Conservation (phyloP, 768 basidiomycete species). For the Amanita jacksonii region DNA sequence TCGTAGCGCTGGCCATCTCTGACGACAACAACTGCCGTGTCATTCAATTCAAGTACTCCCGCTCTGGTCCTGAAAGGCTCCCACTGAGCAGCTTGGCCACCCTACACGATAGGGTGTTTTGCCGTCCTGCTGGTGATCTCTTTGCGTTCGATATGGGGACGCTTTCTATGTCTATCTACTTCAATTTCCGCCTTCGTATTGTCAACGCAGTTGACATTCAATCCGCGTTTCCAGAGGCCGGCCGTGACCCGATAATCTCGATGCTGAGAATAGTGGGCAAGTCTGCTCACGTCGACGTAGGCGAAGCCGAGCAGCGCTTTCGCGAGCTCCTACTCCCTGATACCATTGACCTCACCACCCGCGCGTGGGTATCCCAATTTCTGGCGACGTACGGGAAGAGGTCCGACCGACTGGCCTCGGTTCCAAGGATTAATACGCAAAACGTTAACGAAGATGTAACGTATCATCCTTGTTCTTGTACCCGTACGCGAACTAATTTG, state of each 20-base stretch:
- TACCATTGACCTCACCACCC: constrained; percentile 27
- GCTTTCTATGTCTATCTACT: constrained; percentile 38
- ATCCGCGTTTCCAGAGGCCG: constrained; percentile 30
- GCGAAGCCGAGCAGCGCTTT: constrained; percentile 29
- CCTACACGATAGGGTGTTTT: constrained; percentile 35
- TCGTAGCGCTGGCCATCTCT: constrained; percentile 39
- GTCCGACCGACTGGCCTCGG: constrained; percentile 17
- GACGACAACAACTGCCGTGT: constrained; percentile 26
- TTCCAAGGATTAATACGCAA: constrained; percentile 29
- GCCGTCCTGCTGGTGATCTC: constrained; percentile 31
- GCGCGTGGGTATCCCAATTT: constrained; percentile 44
- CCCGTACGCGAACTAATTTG: neutral
- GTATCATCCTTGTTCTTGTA: constrained; percentile 1
- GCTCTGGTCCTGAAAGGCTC: too few relatives aligned
- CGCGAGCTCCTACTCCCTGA: constrained; percentile 21
- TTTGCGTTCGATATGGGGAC: constrained; percentile 47
- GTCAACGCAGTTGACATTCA: constrained; percentile 50
- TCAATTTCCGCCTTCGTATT: constrained; percentile 32
- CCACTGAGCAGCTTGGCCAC: constrained; percentile 14
- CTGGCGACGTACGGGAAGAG: constrained; percentile 29
- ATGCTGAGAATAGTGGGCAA: constrained; percentile 34
- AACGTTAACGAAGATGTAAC: constrained; percentile 27
- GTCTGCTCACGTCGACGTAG: constrained; percentile 22
- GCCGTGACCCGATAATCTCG: constrained; percentile 30
- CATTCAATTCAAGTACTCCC: constrained; percentile 22